A percentile compares a stretch with the other conserved stretches of the same genome.
Conservation (phyloP, 805 yeast species). For the Saccharomycopsis vini region DNA sequence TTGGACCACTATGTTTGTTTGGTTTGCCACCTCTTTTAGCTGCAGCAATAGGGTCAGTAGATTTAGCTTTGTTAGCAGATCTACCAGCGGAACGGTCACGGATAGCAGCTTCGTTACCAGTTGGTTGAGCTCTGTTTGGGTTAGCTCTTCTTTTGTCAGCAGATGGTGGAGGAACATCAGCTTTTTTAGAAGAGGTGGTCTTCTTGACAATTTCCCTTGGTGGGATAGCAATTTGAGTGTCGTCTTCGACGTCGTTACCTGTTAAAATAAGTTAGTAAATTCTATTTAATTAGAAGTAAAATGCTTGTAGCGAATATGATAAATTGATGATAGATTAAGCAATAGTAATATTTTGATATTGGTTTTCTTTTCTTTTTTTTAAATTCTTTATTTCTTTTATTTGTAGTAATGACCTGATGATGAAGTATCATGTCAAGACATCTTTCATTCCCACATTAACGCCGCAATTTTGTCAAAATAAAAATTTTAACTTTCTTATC, state of each 20-base stretch:
- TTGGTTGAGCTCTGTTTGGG: slow-evolving; percentile 56
- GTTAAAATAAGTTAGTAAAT: too few species aligned
- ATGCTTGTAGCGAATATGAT: too few species aligned
- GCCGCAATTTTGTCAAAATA: too few species aligned
- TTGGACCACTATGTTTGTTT: slow-evolving; percentile 36
- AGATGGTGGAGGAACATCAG: slow-evolving; percentile 71
- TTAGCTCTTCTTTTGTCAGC: slow-evolving; percentile 76
- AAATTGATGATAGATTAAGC: too few species aligned
- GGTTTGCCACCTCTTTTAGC: slow-evolving; percentile 45
- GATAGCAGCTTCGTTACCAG: slow-evolving; percentile 75
- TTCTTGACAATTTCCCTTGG: slow-evolving; percentile 77
- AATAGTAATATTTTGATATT: too few species aligned
- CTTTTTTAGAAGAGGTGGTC: slow-evolving; percentile 77
- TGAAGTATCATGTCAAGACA: too few species aligned
- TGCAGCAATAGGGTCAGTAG: slow-evolving; percentile 45
- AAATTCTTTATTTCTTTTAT: background rate
- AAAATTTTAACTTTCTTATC: too few species aligned
- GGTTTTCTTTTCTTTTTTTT: background rate
- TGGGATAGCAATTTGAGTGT: slow-evolving; percentile 42
- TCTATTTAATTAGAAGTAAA: too few species aligned
- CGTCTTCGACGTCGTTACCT: slow-evolving; percentile 81
- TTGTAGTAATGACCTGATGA: too few species aligned
- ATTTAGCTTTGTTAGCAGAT: slow-evolving; percentile 39
- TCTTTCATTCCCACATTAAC: background rate
- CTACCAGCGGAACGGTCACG: slow-evolving; percentile 68